Percentiles rank a stretch among this genome's conserved stretches.
Conservation (phyloP, 805 yeast species). For the Nakazawaea anatomiae region DNA sequence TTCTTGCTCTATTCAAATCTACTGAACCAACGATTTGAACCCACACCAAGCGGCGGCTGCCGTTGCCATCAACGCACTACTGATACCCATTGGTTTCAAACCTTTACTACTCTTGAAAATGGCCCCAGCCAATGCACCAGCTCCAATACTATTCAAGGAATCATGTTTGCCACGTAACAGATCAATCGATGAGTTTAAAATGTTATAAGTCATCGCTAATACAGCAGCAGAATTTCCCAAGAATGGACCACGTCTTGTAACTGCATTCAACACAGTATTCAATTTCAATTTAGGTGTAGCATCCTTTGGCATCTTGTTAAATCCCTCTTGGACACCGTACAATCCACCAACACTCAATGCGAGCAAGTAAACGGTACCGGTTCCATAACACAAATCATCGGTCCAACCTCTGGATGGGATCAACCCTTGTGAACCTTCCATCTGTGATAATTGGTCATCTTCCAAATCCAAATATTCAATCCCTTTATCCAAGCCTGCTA, state of each 20-base stretch:
- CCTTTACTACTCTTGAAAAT: constrained; percentile 84
- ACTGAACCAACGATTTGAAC: constrained; percentile 39
- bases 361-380: constrained; percentile 86
- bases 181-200: constrained; percentile 76
- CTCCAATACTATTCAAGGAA: constrained; percentile 70
- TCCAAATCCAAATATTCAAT: constrained; percentile 88
- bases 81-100: constrained; percentile 77
- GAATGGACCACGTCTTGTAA: constrained; percentile 94
- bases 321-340: constrained; percentile 83
- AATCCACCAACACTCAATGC: constrained; percentile 89
- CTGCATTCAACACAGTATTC: constrained; percentile 84
- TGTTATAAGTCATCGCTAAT: constrained; percentile 81
- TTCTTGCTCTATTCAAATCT: not conserved
- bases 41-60: constrained; percentile 95
- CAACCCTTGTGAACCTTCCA: constrained; percentile 86
- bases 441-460: constrained; percentile 65
- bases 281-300: constrained; percentile 77
- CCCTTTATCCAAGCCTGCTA: constrained; percentile 87
- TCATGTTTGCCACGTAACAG: constrained; percentile 85
- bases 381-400: constrained; percentile 96
- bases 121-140: constrained; percentile 93
- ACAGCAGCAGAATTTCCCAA: constrained; percentile 95
- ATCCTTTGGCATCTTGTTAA: constrained; percentile 66
- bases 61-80: constrained; percentile 79
- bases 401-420: constrained; percentile 97